Percentiles rank a stretch among this genome's conserved stretches.
phyloP scores from a whole-genome alignment of 2,329 filamentous ascomycete species.

The Metarhizium brunneum region DNA sequence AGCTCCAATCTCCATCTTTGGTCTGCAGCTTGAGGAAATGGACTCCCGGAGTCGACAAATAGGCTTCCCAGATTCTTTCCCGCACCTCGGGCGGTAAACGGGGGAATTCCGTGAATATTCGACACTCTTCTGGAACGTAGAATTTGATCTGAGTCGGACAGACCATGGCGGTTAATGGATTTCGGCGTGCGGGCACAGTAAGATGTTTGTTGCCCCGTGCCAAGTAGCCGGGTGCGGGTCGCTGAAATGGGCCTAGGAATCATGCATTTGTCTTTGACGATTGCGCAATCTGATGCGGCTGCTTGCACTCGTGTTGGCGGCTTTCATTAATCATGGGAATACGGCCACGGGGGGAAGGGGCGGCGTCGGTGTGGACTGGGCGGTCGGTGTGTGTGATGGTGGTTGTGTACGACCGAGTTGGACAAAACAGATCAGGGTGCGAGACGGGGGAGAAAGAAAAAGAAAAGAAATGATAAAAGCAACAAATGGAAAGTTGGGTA shows the following conservation, averaged over 20 bases:
- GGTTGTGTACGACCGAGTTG: background rate
- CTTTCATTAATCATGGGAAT: background rate
- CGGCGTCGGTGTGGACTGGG: background rate
- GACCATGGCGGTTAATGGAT: background rate
- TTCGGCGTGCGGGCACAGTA: background rate
- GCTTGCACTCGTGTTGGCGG: background rate
- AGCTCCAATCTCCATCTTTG: slow-evolving; percentile 13
- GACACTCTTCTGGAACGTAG: slow-evolving; percentile 20
- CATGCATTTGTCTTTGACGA: background rate
- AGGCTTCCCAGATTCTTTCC: slow-evolving; percentile 23
- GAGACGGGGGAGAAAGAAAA: background rate
- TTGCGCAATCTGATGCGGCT: background rate
- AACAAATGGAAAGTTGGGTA: background rate
- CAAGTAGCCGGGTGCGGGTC: background rate
- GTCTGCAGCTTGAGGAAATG: slow-evolving; percentile 23
- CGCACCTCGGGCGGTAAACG: slow-evolving; percentile 26
- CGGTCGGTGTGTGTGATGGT: background rate
- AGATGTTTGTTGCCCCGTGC: background rate
- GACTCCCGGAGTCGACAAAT: slow-evolving; percentile 23
- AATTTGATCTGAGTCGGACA: slow-evolving; percentile 17
- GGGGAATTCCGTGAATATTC: slow-evolving; percentile 21
- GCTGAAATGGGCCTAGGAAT: background rate
- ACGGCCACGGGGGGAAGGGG: background rate
- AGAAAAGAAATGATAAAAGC: background rate
- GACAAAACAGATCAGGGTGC: background rate